A percentile compares a stretch with the other conserved stretches of the same genome.
phyloP scores from a whole-genome alignment of 495 filamentous ascomycete genomes.

The Aspergillus incahuasiensis region DNA sequence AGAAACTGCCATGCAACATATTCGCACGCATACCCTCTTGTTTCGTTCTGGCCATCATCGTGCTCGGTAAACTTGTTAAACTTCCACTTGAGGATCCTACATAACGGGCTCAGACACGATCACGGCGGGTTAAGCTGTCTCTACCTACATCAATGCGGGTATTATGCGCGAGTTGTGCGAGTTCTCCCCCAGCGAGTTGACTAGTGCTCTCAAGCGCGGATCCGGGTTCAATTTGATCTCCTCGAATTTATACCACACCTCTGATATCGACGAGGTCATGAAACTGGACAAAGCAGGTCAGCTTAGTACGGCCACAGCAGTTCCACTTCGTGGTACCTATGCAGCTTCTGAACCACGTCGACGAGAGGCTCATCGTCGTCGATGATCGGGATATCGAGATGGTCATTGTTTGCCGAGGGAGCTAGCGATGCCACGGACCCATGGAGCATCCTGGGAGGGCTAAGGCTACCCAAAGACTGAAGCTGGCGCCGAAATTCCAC shows the following conservation, averaged over 20 bases:
- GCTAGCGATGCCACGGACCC: conserved; percentile 15
- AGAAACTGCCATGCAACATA: conserved; percentile 89
- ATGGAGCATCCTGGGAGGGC: background rate
- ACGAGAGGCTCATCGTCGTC: conserved; percentile 58
- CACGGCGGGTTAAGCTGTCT: background rate
- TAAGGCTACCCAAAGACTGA: background rate
- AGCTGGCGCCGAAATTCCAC: too few relatives aligned
- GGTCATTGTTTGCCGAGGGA: conserved; percentile 15
- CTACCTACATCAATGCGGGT: conserved; percentile 68
- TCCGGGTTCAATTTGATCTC: conserved; percentile 68
- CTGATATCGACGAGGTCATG: conserved; percentile 57
- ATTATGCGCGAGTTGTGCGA: conserved; percentile 72
- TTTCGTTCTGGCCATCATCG: conserved; percentile 67
- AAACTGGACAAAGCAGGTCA: conserved; percentile 43
- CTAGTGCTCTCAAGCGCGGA: conserved; percentile 58
- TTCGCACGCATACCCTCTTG: conserved; percentile 81
- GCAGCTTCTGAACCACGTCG: conserved; percentile 63
- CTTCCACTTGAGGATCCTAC: conserved; percentile 76
- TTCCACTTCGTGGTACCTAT: conserved; percentile 44
- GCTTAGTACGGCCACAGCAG: background rate
- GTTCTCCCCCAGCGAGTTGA: conserved; percentile 58
- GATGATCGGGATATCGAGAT: conserved; percentile 55
- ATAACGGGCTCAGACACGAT: background rate
- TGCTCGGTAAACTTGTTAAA: conserved; percentile 56
- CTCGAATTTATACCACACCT: conserved; percentile 69